A percentile compares a stretch with the other conserved stretches of the same genome.
Conservation (phyloP, 2,329 filamentous ascomycete species). For the Colletotrichum neosansevieriae region DNA sequence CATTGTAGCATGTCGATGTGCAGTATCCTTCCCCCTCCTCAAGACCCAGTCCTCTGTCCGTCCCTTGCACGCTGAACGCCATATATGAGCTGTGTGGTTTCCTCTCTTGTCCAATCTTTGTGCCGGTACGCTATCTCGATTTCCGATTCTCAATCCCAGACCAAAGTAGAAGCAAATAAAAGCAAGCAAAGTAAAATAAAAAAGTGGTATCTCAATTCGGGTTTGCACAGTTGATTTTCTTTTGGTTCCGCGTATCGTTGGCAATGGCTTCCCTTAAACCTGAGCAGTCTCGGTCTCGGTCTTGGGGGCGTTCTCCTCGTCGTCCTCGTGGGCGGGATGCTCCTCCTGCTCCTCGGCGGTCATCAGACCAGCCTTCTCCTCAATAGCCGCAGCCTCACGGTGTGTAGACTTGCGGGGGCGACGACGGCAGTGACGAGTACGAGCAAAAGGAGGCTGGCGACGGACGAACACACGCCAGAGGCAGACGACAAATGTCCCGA, state of each 20-base stretch:
- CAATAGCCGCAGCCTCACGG: conserved; percentile 53
- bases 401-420: conserved; percentile 52
- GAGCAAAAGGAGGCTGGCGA: conserved; percentile 50
- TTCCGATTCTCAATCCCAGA: background rate
- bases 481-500: conserved; percentile 72
- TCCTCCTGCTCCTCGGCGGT: conserved; percentile 50
- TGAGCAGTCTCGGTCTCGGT: conserved; percentile 26
- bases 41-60: conserved; percentile 3
- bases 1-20: background rate
- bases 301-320: conserved; percentile 37
- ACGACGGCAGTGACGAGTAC: conserved; percentile 46
- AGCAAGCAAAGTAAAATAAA: conserved; percentile 25
- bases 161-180: background rate
- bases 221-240: conserved; percentile 11
- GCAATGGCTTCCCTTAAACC: conserved; percentile 6
- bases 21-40: background rate
- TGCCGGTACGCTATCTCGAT: conserved; percentile 19
- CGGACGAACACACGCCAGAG: conserved; percentile 67
- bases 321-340: conserved; percentile 47
- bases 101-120: conserved; percentile 38
- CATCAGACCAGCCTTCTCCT: conserved; percentile 66
- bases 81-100: conserved; percentile 34
- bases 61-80: conserved; percentile 23
- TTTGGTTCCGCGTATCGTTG: conserved; percentile 7
- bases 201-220: conserved; percentile 38